A percentile compares a stretch with the other conserved stretches of the same genome.
Evolutionary conservation across 305 asterid genomes (phyloP).

Genomic region (Fraxinus latifolia): DNA sequence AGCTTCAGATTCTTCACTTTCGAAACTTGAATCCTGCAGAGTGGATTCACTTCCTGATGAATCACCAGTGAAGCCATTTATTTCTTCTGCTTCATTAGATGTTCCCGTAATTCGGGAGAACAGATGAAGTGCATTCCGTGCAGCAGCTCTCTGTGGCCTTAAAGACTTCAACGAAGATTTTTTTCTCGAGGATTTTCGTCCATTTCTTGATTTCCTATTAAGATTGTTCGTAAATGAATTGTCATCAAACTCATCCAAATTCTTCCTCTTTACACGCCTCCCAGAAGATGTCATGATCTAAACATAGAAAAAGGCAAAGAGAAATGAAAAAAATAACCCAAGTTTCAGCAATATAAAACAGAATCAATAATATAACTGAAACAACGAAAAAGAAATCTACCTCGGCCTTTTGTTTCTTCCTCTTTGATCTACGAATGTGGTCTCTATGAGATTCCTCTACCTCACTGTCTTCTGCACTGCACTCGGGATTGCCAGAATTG

Average conservation of each 20-base stretch:
- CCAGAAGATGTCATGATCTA: constrained; percentile 84
- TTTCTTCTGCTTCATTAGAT: constrained; percentile 62
- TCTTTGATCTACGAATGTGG: constrained; percentile 69
- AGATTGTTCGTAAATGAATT: constrained; percentile 37
- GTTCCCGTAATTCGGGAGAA: constrained; percentile 89
- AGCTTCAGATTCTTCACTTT: constrained; percentile 74
- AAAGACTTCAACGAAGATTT: constrained; percentile 55
- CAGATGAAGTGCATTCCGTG: constrained; percentile 89
- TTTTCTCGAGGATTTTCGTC: constrained; percentile 51
- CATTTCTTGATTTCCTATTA: constrained; percentile 55
- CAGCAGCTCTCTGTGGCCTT: constrained; percentile 98
- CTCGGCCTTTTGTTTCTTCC: constrained; percentile 70
- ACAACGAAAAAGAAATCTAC: constrained; percentile 21
- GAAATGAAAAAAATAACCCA: neutral
- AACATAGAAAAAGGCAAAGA: constrained; percentile 11
- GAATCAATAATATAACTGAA: constrained; percentile 5
- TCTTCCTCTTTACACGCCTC: constrained; percentile 90
- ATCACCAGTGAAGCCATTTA: constrained; percentile 48
- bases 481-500: constrained; percentile 54
- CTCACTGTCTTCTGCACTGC: constrained; percentile 63
- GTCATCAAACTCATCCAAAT: constrained; percentile 72
- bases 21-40: constrained; percentile 58
- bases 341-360: constrained; percentile 6
- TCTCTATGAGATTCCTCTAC: constrained; percentile 54
- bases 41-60: constrained; percentile 70